Percentiles rank a stretch among this genome's conserved stretches.
These are phyloP conservation scores for Daldinia eschscholtzii DNA, from an alignment of 2,329 filamentous ascomycete genomes.

Conservation along the genomic window DNA sequence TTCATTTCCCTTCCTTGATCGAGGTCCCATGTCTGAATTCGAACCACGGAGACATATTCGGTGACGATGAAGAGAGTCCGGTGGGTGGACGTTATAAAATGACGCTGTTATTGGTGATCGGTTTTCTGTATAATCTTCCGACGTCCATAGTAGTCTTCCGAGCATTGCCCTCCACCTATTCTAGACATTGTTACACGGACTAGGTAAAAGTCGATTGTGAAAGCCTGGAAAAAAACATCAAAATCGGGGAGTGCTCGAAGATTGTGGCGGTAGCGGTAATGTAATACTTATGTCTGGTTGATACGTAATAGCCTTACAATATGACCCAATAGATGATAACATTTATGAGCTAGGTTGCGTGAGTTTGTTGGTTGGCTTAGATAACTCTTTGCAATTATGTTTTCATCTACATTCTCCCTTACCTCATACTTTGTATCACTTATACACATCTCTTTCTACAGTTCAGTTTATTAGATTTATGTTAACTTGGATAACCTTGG, in stretches of 20 bases:
- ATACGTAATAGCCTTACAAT: conserved; percentile 12
- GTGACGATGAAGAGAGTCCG: neutral
- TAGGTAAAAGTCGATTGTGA: neutral
- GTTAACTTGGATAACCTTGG: neutral
- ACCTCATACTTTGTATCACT: neutral
- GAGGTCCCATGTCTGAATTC: neutral
- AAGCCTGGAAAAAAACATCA: neutral
- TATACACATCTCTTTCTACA: neutral
- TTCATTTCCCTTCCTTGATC: neutral
- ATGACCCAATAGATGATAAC: conserved; percentile 16
- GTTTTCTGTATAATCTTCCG: neutral
- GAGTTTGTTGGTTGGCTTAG: neutral
- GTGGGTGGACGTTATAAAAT: neutral
- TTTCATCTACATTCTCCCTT: neutral
- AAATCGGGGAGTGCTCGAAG: neutral
- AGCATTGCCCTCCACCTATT: neutral
- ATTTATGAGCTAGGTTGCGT: conserved; percentile 9
- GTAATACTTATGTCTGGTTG: neutral
- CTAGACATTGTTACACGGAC: neutral
- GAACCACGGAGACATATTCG: neutral
- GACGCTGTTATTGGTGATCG: conserved; percentile 4
- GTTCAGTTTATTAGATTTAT: neutral
- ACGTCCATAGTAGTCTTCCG: neutral
- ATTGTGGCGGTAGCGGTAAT: neutral
- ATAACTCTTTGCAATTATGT: neutral